phyloP scores from a whole-genome alignment of 805 yeast genomes.

The Cyberlindnera samutprakarnensis region DNA sequence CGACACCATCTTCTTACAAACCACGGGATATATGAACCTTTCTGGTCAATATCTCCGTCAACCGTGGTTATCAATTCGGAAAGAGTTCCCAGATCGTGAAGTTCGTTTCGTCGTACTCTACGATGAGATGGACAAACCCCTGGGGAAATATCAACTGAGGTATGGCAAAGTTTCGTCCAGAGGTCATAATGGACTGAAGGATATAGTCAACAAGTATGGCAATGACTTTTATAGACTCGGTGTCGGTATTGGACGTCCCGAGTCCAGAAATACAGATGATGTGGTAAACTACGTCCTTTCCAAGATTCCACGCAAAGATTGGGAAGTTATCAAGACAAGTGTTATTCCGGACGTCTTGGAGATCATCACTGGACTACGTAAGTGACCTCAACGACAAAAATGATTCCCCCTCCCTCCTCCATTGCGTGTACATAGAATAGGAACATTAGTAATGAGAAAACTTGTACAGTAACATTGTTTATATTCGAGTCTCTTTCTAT shows the following conservation, averaged over 20 bases:
- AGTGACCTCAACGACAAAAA: background rate
- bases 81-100: constrained; percentile 19
- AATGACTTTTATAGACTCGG: constrained; percentile 55
- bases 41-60: constrained; percentile 53
- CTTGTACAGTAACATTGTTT: too few relatives aligned
- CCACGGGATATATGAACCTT: constrained; percentile 35
- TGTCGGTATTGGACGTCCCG: constrained; percentile 73
- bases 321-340: constrained; percentile 29
- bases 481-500: too few relatives aligned
- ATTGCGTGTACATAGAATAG: too few relatives aligned
- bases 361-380: constrained; percentile 24
- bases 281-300: constrained; percentile 59
- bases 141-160: constrained; percentile 62
- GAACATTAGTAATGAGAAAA: too few relatives aligned
- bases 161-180: constrained; percentile 53
- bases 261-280: constrained; percentile 29
- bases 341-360: constrained; percentile 35
- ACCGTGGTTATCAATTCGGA: constrained; percentile 35
- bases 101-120: constrained; percentile 55
- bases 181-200: constrained; percentile 81
- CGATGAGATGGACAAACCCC: constrained; percentile 64
- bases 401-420: too few relatives aligned
- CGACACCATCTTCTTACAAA: background rate
- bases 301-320: constrained; percentile 39
- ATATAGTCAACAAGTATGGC: constrained; percentile 42